Evolutionary conservation across 2,329 filamentous ascomycete species (phyloP), one percentile per base, ranked within the genome.

Genomic region (Neofusicoccum sp.): DNA sequence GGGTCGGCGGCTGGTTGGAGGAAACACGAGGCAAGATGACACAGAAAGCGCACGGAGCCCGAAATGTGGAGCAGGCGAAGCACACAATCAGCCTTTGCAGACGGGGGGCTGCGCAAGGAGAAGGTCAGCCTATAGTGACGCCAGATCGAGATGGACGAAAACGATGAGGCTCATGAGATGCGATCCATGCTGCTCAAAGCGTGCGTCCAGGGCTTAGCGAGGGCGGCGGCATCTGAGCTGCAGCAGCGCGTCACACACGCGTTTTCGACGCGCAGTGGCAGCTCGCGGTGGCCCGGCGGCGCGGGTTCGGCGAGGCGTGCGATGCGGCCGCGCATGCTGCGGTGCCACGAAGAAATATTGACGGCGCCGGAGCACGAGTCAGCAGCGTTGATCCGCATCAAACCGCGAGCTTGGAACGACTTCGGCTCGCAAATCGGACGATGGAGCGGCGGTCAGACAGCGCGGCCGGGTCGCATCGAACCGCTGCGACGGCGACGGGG

Each of bases 381-480:
- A 56, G 51, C 51, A 41, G 51, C 36, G 51, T 30, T 41, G 51
- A 56, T 56, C 51, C 36, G 28, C 51, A 43, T 48, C 28, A 48
- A 34, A 48, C 28, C 45, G 28, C n/a, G 45, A 48, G 45, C 45
- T 48, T 48, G 45, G 44, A n/a, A 48, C 24, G 12, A 9, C n/a
- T 33, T 48, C 45, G 51, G 51, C 26, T 43, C 45, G 51, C 51
- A 31, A 56, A 56, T 56, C 51, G 51, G 51, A 43, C 51, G 51
- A 56, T 41, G 38, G 51, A 56, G 51, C 51, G 51, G 51, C 51
- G 51, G 51, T 56, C 51, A 56, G 38, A 56, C 26, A 56, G 49
- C 49, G 34, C 49, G 49, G 49, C 49, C 49, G 49, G 49, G 49
- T 54, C 49, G 49, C 49, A 56, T 56, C 51, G 51, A 56, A 54